Percentiles rank a stretch among this genome's conserved stretches.
phyloP scores from a whole-genome alignment of 2,329 filamentous ascomycete genomes.

The Fusarium sterilihyphosum region DNA sequence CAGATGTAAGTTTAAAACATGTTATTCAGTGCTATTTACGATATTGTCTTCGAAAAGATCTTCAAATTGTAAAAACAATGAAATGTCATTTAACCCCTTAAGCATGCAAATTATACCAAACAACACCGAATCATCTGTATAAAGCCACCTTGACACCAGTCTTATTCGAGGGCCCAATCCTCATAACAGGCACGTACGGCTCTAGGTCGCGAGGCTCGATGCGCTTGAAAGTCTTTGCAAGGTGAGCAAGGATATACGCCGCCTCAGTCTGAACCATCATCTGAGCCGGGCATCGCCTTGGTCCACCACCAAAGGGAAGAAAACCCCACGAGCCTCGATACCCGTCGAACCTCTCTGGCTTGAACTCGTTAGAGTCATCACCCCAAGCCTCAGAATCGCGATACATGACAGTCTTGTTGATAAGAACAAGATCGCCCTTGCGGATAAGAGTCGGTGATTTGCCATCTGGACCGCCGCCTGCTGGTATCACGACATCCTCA shows the following conservation, averaged over 20 bases:
- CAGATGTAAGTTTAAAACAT: not conserved
- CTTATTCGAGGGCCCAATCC: not conserved
- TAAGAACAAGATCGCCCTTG: not conserved
- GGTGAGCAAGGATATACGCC: not conserved
- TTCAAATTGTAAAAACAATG: not conserved
- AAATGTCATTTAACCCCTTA: fast-evolving
- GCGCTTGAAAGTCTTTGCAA: not conserved
- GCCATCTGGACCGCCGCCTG: not conserved
- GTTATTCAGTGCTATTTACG: not conserved
- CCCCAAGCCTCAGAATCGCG: not conserved
- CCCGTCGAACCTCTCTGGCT: not conserved
- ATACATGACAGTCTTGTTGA: constrained; percentile 1
- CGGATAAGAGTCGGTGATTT: not conserved
- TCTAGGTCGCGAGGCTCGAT: not conserved
- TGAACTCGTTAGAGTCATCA: not conserved
- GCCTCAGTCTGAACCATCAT: constrained; percentile 8
- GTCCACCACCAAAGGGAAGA: not conserved
- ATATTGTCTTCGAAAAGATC: too few species aligned
- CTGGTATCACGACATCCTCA: not conserved
- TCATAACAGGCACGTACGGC: not conserved
- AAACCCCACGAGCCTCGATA: not conserved
- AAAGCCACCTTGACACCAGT: not conserved
- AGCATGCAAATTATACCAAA: fast-evolving
- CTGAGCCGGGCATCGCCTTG: not conserved
- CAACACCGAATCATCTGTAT: not conserved